Percentiles rank a stretch among this genome's conserved stretches.
These are phyloP conservation scores for Tuctoria greenei DNA, from an alignment of 176 grass and related monocot genomes.

Conservation along the genomic window DNA sequence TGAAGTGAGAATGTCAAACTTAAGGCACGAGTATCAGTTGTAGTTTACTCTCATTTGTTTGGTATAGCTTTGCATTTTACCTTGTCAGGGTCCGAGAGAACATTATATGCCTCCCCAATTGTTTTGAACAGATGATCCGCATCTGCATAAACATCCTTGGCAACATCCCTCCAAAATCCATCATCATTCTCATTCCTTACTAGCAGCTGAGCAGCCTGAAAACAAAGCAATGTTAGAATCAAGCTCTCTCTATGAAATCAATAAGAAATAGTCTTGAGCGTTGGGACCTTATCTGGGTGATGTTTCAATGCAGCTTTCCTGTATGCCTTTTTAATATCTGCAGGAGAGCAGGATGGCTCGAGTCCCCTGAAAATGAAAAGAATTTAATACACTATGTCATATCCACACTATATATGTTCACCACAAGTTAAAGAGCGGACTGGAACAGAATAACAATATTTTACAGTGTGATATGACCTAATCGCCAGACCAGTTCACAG, in stretches of 20 bases:
- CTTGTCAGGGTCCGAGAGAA: constrained; percentile 87
- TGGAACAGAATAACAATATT: neutral
- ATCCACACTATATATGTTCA: constrained; percentile 28
- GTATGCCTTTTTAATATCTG: constrained; percentile 93
- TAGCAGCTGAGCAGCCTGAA: constrained; percentile 74
- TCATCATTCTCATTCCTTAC: constrained; percentile 86
- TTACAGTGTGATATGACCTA: neutral
- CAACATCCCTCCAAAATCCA: constrained; percentile 75
- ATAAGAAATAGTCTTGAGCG: constrained; percentile 9
- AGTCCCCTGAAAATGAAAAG: constrained; percentile 61
- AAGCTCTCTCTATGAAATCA: constrained; percentile 26
- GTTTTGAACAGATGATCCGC: constrained; percentile 91
- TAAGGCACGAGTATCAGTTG: constrained; percentile 13
- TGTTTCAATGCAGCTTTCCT: constrained; percentile 91
- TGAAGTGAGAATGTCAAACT: neutral
- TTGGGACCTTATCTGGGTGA: constrained; percentile 86
- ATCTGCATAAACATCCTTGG: constrained; percentile 78
- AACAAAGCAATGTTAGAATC: constrained; percentile 31
- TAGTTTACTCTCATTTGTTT: constrained; percentile 5
- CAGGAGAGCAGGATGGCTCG: constrained; percentile 64
- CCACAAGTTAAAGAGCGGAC: neutral
- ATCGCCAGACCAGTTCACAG: constrained; percentile 8
- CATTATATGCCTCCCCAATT: constrained; percentile 91
- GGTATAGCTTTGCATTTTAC: constrained; percentile 42
- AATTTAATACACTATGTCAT: constrained; percentile 24